Evolutionary conservation across 345 rosid species (phyloP).

Genomic region (Citrus reticulata): DNA sequence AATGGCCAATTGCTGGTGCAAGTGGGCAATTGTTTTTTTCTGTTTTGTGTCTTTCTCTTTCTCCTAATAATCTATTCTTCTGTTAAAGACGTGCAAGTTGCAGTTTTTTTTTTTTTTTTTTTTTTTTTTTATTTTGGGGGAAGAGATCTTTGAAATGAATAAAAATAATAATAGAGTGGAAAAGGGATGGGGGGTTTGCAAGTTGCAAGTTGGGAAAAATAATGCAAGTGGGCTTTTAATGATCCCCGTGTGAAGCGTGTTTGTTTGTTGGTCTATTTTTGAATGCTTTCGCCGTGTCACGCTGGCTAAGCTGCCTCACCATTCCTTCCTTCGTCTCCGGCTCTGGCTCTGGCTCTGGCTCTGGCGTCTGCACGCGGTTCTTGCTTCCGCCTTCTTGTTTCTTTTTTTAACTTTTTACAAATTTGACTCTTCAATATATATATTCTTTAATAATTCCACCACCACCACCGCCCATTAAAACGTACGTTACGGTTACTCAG

Average conservation of each 20-base stretch:
- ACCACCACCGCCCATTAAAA: too few relatives aligned
- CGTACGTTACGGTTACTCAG: too few relatives aligned
- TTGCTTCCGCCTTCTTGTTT: too few relatives aligned
- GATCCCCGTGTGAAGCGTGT: slow-evolving; percentile 14
- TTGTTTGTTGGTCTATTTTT: slow-evolving; percentile 13
- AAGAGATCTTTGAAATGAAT: not conserved
- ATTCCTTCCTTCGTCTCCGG: too few relatives aligned
- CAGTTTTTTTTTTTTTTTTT: slow-evolving; percentile 5
- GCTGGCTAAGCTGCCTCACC: slow-evolving; percentile 13
- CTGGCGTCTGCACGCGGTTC: too few relatives aligned
- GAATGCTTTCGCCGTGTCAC: slow-evolving; percentile 21
- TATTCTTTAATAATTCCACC: too few relatives aligned
- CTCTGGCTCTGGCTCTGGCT: too few relatives aligned
- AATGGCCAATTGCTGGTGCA: not conserved
- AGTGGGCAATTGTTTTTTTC: not conserved
- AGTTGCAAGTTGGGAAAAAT: not conserved
- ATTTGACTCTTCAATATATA: too few relatives aligned
- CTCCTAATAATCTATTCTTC: not conserved
- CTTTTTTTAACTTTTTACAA: too few relatives aligned
- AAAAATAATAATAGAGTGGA: too few relatives aligned
- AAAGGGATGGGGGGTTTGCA: slow-evolving; percentile 21
- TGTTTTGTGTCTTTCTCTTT: not conserved
- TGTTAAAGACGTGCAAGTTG: slow-evolving; percentile 37
- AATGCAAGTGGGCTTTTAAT: slow-evolving; percentile 44
- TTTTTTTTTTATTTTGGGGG: not conserved